These are phyloP conservation scores for Immersiporthe knoxdaviesiana DNA, from an alignment of 2,329 filamentous ascomycete genomes.

Conservation along the genomic window DNA sequence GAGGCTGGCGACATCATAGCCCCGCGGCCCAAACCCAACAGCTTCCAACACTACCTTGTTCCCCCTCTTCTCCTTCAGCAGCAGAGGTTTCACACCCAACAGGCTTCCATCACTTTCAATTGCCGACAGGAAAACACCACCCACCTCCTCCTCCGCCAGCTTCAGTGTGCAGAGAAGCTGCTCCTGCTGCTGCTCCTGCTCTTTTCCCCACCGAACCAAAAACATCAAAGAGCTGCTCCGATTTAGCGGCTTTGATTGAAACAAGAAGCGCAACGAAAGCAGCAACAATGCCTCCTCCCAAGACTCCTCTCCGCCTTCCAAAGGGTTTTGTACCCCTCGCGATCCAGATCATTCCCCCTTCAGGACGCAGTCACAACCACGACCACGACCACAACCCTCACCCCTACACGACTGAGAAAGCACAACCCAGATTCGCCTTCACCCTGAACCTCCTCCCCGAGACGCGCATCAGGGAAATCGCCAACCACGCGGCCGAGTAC, in stretches of 20 bases:
- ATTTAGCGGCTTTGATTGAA: background rate
- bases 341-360: conserved; percentile 1
- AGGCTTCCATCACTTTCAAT: background rate
- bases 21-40: background rate
- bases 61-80: background rate
- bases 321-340: background rate
- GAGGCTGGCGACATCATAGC: background rate
- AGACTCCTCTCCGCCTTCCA: background rate
- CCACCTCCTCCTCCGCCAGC: background rate
- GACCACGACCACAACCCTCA: background rate
- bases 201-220: background rate
- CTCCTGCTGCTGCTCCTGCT: background rate
- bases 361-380: background rate
- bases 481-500: conserved; percentile 20
- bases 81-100: background rate
- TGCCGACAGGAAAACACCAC: background rate
- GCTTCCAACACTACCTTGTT: background rate
- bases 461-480: conserved; percentile 23
- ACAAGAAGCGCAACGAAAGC: background rate
- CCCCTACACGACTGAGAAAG: background rate
- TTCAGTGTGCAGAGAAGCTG: background rate
- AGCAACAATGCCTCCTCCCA: conserved; percentile 1
- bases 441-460: conserved; percentile 20
- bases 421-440: conserved; percentile 14
- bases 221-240: background rate